Evolutionary conservation across 2,329 filamentous ascomycete species (phyloP), one percentile per base, ranked within the genome.

Genomic region (Teratosphaeria zuluensis): DNA sequence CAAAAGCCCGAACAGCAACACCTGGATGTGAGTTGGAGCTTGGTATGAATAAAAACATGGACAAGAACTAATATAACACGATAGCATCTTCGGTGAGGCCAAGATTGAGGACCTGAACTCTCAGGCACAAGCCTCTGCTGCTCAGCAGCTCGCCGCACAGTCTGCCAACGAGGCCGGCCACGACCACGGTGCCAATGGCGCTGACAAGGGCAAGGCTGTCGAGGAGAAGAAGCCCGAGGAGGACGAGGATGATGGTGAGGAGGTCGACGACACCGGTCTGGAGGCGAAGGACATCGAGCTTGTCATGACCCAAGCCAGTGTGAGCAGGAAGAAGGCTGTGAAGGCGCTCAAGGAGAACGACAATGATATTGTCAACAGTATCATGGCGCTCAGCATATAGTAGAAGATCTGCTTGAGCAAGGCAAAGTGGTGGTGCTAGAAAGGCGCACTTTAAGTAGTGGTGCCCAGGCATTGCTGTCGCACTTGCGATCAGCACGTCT

Each of bases 51-150:
- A 69, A 66, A 64, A 60, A 61, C 62, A 38, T 59, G 59, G 59
- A 21, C 38, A 30, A 38, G 38, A 51, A 61, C 52, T 35, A 16
- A 54, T n/a, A 8, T 28, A 11, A n/a, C 3, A 19, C 4, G 2
- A 35, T 69, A 96, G 92, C 80, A 95, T 97, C 78, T 99, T 99
- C 76, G 94, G 94, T 77, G 95, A 99, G 84, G 94, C 95, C 75
- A 99, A 99, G 89, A 97, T 99, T 68, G 94, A 99, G 85, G 95
- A 99, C 79, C 84, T 97, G 73, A 99, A 97, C 87, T 95, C 94
- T 71, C 90, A 92, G 75, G 92, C 92, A 72, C 94, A 97, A 82
- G 90, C 92, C 72, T 90, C 89, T 68, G 94, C 94, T 70, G 92
- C 92, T 70, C 90, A 95, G 80, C 92, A 96, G 81, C 89, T 99